A percentile compares a stretch with the other conserved stretches of the same genome.
Conservation (phyloP, 2,329 filamentous ascomycete genomes). For the Cadophora sp. region DNA sequence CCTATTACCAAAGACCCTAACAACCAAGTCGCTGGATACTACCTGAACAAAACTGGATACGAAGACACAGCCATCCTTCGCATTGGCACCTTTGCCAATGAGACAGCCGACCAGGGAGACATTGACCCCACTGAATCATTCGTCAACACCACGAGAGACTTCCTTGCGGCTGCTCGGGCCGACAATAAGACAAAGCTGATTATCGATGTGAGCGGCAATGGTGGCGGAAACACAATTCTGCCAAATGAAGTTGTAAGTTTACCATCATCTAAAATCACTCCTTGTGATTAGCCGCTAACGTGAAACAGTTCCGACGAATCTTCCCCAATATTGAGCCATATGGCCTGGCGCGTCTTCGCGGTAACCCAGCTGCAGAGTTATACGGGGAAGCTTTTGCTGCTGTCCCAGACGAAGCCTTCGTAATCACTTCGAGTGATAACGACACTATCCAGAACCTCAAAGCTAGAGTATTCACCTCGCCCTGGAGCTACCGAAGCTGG, state of each 20-base stretch:
- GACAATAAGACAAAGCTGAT: slow-evolving; percentile 23
- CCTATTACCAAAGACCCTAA: slow-evolving; percentile 21
- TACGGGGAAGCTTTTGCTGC: slow-evolving; percentile 5
- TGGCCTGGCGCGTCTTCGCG: slow-evolving; percentile 15
- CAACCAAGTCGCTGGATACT: slow-evolving; percentile 29
- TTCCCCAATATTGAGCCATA: slow-evolving; percentile 27
- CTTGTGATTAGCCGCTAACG: neutral
- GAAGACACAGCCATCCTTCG: slow-evolving; percentile 25
- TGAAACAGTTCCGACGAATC: slow-evolving; percentile 20
- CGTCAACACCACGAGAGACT: slow-evolving; percentile 15
- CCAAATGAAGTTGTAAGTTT: slow-evolving; percentile 19
- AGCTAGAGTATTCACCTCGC: neutral
- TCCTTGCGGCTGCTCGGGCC: slow-evolving; percentile 12
- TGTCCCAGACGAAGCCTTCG: slow-evolving; percentile 5
- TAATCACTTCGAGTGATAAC: neutral
- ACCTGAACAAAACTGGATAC: slow-evolving; percentile 24
- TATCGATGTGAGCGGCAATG: slow-evolving; percentile 29
- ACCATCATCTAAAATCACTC: neutral
- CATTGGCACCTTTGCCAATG: slow-evolving; percentile 16
- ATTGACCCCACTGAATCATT: slow-evolving; percentile 6
- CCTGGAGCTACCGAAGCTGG: slow-evolving; percentile 11
- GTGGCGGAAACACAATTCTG: slow-evolving; percentile 25
- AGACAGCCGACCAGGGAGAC: neutral
- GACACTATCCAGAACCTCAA: neutral
- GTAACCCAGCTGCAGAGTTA: slow-evolving; percentile 14